Conservation (phyloP, 352 stramenopile genomes). For the Phytophthora sp. region DNA sequence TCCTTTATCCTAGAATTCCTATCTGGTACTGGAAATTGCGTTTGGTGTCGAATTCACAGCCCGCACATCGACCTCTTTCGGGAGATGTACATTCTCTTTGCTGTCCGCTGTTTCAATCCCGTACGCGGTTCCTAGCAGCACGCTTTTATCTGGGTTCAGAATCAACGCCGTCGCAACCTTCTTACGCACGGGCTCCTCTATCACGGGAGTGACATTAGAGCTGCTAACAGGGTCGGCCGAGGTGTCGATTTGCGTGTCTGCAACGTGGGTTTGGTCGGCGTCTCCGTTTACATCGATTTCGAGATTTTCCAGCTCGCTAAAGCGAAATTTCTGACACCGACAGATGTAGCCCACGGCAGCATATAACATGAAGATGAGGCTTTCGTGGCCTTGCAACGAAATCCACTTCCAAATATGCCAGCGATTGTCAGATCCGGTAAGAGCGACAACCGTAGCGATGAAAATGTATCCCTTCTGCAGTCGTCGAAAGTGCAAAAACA, state of each 20-base stretch:
- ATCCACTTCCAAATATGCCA: constrained; percentile 43
- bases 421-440: constrained; percentile 38
- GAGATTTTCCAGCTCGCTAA: constrained; percentile 45
- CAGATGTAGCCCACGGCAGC: constrained; percentile 54
- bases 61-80: too few species aligned
- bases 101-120: neutral
- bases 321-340: constrained; percentile 60
- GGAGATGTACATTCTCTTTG: neutral
- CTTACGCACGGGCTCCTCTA: constrained; percentile 10
- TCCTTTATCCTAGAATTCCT: too few species aligned
- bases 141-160: constrained; percentile 24
- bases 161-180: constrained; percentile 24
- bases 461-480: constrained; percentile 57
- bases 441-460: constrained; percentile 42
- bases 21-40: too few species aligned
- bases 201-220: constrained; percentile 9
- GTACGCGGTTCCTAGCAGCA: constrained; percentile 42
- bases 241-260: neutral
- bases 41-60: too few species aligned
- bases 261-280: neutral
- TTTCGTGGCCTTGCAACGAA: constrained; percentile 46
- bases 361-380: constrained; percentile 48
- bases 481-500: constrained; percentile 61
- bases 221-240: constrained; percentile 9
- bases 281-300: constrained; percentile 10